Evolutionary conservation across 2,329 filamentous ascomycete species (phyloP).

Genomic region (Penicillium brevicompactum): DNA sequence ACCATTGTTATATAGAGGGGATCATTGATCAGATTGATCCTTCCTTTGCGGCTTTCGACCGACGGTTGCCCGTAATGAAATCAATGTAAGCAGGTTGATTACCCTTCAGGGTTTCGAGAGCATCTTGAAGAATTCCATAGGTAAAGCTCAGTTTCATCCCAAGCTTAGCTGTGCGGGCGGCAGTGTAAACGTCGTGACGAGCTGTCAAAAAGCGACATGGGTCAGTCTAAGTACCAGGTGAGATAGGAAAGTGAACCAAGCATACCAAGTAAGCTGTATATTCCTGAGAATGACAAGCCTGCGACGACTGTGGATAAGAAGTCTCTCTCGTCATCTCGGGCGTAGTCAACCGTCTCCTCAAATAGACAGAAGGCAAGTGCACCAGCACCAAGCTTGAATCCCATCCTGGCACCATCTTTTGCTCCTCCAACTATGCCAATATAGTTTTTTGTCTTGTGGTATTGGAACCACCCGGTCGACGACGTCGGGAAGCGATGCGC

Average conservation of each 20-base stretch:
- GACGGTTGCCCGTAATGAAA: conserved; percentile 57
- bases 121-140: conserved; percentile 82
- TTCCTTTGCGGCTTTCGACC: conserved; percentile 22
- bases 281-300: conserved; percentile 79
- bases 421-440: conserved; percentile 76
- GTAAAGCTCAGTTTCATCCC: conserved; percentile 76
- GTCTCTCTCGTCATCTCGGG: conserved; percentile 62
- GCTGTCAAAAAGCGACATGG: conserved; percentile 52
- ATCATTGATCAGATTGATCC: conserved; percentile 14
- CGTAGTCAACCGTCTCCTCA: conserved; percentile 82
- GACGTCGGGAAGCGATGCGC: conserved; percentile 86
- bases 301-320: conserved; percentile 80
- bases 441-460: conserved; percentile 98
- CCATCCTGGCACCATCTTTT: conserved; percentile 77
- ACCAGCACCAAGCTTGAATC: conserved; percentile 69
- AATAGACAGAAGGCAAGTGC: conserved; percentile 75
- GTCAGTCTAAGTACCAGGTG: conserved; percentile 12
- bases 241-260: neutral
- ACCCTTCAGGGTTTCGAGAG: conserved; percentile 67
- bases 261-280: conserved; percentile 85
- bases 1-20: neutral
- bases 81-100: conserved; percentile 75
- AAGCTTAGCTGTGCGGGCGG: conserved; percentile 75
- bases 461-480: conserved; percentile 92
- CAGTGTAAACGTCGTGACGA: conserved; percentile 75